A percentile compares a stretch with the other conserved stretches of the same genome.
These are phyloP conservation scores for Pestalotiopsis sp. DNA, from an alignment of 2,329 filamentous ascomycete genomes.

Conservation along the genomic window DNA sequence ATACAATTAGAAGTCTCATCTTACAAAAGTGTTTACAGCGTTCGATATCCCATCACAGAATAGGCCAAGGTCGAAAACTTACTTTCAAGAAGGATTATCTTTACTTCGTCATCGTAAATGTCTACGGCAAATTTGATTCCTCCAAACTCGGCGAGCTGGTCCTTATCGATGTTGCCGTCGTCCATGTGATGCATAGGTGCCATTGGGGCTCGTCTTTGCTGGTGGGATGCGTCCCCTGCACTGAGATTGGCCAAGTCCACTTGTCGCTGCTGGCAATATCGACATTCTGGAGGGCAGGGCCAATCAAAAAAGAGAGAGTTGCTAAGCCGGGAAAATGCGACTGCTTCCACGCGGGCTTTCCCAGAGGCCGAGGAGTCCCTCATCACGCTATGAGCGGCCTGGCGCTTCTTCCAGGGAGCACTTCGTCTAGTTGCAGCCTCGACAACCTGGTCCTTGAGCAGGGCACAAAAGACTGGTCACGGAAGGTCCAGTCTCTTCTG, in stretches of 20 bases:
- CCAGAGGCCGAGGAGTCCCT: too few species aligned
- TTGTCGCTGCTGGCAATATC: constrained; percentile 24
- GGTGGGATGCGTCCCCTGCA: not conserved
- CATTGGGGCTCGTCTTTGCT: constrained; percentile 20
- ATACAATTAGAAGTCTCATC: too few species aligned
- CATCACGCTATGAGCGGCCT: not conserved
- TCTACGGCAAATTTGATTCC: constrained; percentile 27
- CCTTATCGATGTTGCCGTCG: constrained; percentile 12
- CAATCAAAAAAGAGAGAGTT: not conserved
- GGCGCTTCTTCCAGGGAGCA: constrained; percentile 1
- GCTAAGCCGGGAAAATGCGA: not conserved
- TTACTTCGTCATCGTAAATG: constrained; percentile 18
- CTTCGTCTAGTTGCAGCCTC: not conserved
- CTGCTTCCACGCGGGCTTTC: too few species aligned
- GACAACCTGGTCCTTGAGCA: not conserved
- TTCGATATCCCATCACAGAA: constrained; percentile 10
- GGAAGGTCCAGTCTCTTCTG: constrained; percentile 17
- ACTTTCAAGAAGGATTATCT: constrained; percentile 19
- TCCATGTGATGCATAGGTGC: constrained; percentile 27
- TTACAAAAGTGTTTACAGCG: not conserved
- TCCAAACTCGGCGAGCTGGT: constrained; percentile 20
- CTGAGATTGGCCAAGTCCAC: not conserved
- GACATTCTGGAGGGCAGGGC: constrained; percentile 17
- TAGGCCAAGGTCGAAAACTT: too few species aligned
- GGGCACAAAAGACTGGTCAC: constrained; percentile 14